Conservation (phyloP, 768 basidiomycete species). For the Kwoniella botswanensis region DNA sequence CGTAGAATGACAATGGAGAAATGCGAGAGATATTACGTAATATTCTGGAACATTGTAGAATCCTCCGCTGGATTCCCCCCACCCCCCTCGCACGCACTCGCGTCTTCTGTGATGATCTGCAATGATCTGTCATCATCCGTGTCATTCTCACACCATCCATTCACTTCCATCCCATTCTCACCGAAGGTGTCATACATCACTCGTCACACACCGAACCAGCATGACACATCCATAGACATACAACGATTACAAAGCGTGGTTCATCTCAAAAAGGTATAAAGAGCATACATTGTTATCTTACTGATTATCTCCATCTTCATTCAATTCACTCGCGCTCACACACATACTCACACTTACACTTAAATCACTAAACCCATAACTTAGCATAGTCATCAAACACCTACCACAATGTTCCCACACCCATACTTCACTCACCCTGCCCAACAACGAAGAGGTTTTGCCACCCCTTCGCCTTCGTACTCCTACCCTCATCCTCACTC, state of each 20-base stretch:
- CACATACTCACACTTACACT: not conserved
- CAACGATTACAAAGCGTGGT: constrained; percentile 13
- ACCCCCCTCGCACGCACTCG: constrained; percentile 5
- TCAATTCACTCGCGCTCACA: not conserved
- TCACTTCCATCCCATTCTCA: constrained; percentile 3
- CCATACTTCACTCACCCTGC: constrained; percentile 8
- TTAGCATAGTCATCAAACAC: not conserved
- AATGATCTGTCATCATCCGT: not conserved
- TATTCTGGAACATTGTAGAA: not conserved
- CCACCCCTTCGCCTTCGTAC: constrained; percentile 1
- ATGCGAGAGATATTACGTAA: not conserved
- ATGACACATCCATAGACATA: not conserved
- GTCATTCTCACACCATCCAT: constrained; percentile 3
- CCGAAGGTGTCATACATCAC: not conserved
- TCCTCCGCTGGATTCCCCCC: not conserved
- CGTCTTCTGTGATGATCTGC: not conserved
- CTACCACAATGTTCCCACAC: constrained; percentile 10
- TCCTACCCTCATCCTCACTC: not conserved
- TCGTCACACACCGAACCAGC: not conserved
- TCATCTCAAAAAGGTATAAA: constrained; percentile 20
- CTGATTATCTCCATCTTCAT: constrained; percentile 6
- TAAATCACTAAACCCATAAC: not conserved
- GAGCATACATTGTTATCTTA: constrained; percentile 7
- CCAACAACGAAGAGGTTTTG: constrained; percentile 13
- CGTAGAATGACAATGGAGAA: too few species aligned